Evolutionary conservation across 2,329 filamentous ascomycete genomes (phyloP).

Genomic region (Fusarium sterilihyphosum): DNA sequence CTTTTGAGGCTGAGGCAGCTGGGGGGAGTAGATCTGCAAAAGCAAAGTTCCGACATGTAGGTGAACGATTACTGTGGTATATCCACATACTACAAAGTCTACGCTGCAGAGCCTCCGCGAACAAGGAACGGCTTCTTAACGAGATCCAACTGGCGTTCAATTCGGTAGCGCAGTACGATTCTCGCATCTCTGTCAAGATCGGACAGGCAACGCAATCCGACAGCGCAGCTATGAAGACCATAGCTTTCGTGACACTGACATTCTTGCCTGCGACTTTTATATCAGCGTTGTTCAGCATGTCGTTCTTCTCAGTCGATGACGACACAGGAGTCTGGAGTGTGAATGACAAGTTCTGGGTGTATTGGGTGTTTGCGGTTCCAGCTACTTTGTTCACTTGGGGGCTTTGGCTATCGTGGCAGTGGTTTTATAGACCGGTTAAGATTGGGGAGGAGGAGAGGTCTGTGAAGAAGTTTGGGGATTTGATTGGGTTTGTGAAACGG

Average conservation of each 20-base stretch:
- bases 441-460: slow-evolving; percentile 19
- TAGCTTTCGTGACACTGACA: slow-evolving; percentile 58
- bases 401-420: slow-evolving; percentile 35
- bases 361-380: slow-evolving; percentile 47
- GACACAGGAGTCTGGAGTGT: slow-evolving; percentile 41
- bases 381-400: slow-evolving; percentile 39
- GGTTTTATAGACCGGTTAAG: neutral
- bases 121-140: slow-evolving; percentile 59
- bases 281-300: slow-evolving; percentile 58
- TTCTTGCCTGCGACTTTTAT: slow-evolving; percentile 64
- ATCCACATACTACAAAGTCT: slow-evolving; percentile 49
- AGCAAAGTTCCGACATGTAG: slow-evolving; percentile 34
- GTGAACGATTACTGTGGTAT: slow-evolving; percentile 47
- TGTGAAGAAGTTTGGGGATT: neutral
- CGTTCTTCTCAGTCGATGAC: slow-evolving; percentile 51
- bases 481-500: neutral
- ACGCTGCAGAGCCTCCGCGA: slow-evolving; percentile 50
- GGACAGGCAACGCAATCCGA: slow-evolving; percentile 54
- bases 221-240: slow-evolving; percentile 61
- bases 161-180: slow-evolving; percentile 54
- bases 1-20: slow-evolving; percentile 10
- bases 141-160: slow-evolving; percentile 65
- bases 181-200: slow-evolving; percentile 51
- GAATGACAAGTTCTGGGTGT: slow-evolving; percentile 49
- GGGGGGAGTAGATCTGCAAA: neutral